phyloP scores from a whole-genome alignment of 306 rosid species.

The Corylus americana region DNA sequence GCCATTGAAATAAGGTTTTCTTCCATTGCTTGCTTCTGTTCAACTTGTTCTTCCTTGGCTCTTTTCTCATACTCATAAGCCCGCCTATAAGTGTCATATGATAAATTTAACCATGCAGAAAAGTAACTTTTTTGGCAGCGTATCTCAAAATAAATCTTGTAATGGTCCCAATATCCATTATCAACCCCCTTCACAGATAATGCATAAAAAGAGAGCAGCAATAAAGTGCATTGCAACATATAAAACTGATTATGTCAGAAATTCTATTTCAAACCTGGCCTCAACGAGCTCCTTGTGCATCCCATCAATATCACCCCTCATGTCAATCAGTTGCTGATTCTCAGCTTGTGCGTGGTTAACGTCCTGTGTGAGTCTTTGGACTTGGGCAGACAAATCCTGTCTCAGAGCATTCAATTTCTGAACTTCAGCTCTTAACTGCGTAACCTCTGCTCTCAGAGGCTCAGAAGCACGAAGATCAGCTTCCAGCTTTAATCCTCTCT shows the following conservation, averaged over 20 bases:
- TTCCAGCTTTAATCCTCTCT: conserved; percentile 46
- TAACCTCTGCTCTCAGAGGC: conserved; percentile 43
- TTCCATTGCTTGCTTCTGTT: conserved; percentile 51
- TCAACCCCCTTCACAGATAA: conserved; percentile 6
- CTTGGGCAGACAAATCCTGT: conserved; percentile 43
- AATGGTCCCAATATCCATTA: conserved; percentile 4
- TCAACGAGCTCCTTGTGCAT: conserved; percentile 45
- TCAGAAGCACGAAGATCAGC: conserved; percentile 49
- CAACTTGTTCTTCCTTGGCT: conserved; percentile 42
- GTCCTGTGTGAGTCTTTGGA: conserved; percentile 48
- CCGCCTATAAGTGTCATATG: conserved; percentile 36
- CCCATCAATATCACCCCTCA: conserved; percentile 43
- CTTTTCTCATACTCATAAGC: conserved; percentile 49
- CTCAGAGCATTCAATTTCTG: conserved; percentile 37
- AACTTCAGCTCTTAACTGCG: conserved; percentile 45
- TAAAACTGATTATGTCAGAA: conserved; percentile 8
- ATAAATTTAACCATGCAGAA: conserved; percentile 25
- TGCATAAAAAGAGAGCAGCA: not conserved
- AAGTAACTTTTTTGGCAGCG: conserved; percentile 5
- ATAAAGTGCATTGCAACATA: not conserved
- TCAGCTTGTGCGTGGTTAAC: conserved; percentile 41
- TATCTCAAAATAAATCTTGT: not conserved
- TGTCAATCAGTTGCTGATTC: conserved; percentile 41
- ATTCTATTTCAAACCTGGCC: conserved; percentile 45
- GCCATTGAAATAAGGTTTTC: conserved; percentile 51